These are phyloP conservation scores for Orobanche coerulescens DNA, from an alignment of 257 asterid species.

Conservation along the genomic window DNA sequence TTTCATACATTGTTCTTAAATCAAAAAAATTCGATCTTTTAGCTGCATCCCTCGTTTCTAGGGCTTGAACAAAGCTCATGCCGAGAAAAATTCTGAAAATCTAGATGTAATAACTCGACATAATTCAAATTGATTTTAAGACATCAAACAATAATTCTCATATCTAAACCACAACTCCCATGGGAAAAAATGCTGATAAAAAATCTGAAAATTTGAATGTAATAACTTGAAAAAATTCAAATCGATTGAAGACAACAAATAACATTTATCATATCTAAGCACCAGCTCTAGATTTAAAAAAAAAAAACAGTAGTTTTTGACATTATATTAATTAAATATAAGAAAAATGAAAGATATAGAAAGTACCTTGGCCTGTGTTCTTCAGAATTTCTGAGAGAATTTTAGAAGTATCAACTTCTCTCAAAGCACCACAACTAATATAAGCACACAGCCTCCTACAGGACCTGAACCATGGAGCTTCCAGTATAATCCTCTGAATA, in stretches of 20 bases:
- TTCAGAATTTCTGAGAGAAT: constrained; percentile 48
- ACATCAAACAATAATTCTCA: too few relatives aligned
- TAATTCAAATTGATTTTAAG: too few relatives aligned
- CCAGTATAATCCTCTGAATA: constrained; percentile 62
- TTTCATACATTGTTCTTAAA: not conserved
- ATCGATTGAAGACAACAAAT: not conserved
- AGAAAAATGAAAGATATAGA: not conserved
- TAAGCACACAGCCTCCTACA: constrained; percentile 84
- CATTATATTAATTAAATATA: not conserved
- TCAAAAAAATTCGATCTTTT: not conserved
- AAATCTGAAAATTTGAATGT: too few relatives aligned
- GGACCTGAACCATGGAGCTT: constrained; percentile 89
- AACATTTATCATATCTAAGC: constrained; percentile 1
- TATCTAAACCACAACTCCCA: too few relatives aligned
- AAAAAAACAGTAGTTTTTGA: not conserved
- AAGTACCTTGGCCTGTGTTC: constrained; percentile 38
- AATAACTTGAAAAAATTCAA: not conserved
- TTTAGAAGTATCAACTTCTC: constrained; percentile 85
- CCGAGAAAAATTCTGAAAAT: not conserved
- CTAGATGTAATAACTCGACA: too few relatives aligned
- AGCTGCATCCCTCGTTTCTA: too few relatives aligned
- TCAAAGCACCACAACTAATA: constrained; percentile 65
- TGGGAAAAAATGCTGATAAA: too few relatives aligned
- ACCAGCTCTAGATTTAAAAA: constrained; percentile 16
- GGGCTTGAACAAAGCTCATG: not conserved